phyloP scores from a whole-genome alignment of 1,284 basidiomycete genomes.

The Hymenochaete sp. region DNA sequence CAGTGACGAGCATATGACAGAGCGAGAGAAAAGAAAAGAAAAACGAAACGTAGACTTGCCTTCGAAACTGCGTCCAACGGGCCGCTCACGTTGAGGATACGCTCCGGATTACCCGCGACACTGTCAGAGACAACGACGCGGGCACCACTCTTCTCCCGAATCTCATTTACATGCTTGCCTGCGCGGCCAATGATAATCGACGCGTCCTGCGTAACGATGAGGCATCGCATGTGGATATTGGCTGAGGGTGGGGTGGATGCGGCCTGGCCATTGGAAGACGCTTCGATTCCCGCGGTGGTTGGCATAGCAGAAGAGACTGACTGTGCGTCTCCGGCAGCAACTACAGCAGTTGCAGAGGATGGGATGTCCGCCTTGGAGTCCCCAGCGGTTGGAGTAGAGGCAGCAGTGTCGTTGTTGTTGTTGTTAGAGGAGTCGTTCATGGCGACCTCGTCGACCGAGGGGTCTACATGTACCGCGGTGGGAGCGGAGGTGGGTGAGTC shows the following conservation, averaged over 20 bases:
- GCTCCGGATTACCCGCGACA: constrained; percentile 95
- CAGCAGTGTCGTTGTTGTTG: constrained; percentile 41
- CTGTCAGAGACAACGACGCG: constrained; percentile 94
- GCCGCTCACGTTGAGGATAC: constrained; percentile 94
- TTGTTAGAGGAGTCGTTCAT: constrained; percentile 48
- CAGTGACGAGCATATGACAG: not conserved
- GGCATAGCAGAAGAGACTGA: constrained; percentile 20
- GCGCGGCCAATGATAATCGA: constrained; percentile 98
- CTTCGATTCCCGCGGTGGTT: constrained; percentile 28
- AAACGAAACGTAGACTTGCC: constrained; percentile 38
- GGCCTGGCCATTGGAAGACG: constrained; percentile 29
- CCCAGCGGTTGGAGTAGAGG: constrained; percentile 44
- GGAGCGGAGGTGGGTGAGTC: constrained; percentile 30
- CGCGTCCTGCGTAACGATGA: constrained; percentile 98
- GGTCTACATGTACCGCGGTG: no score
- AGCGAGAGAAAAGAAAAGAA: not conserved
- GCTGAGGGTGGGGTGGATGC: constrained; percentile 44
- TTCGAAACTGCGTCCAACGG: constrained; percentile 98
- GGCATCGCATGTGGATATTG: constrained; percentile 86
- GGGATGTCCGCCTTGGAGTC: constrained; percentile 27
- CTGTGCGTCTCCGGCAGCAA: constrained; percentile 21
- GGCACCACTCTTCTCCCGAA: constrained; percentile 94
- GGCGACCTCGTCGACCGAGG: constrained; percentile 31
- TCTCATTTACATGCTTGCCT: constrained; percentile 97
- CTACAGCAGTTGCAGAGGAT: constrained; percentile 13